phyloP scores from a whole-genome alignment of 2,329 filamentous ascomycete species.

The Pseudodiploospora longispora region DNA sequence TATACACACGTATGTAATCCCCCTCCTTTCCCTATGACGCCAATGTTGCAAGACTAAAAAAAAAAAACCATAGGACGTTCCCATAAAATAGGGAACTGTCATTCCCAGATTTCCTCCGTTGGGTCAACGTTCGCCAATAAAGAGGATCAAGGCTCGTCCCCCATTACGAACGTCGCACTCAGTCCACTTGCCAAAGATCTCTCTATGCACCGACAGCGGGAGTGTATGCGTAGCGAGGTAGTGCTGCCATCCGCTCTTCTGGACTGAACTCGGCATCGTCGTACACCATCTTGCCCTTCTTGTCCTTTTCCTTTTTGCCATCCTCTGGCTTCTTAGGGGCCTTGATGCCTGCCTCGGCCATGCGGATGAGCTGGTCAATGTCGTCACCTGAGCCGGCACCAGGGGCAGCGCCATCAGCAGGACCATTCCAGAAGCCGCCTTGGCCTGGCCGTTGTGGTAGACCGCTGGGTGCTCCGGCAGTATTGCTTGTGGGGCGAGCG shows the following conservation, averaged over 20 bases:
- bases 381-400: constrained; percentile 41
- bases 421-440: constrained; percentile 21
- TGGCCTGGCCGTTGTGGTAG: constrained; percentile 37
- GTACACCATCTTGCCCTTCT: constrained; percentile 69
- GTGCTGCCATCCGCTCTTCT: constrained; percentile 79
- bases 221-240: constrained; percentile 65
- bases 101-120: too few species aligned
- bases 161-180: too few species aligned
- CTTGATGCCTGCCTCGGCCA: constrained; percentile 54
- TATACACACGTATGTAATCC: too few species aligned
- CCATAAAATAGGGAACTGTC: too few species aligned
- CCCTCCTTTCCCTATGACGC: too few species aligned
- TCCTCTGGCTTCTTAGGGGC: constrained; percentile 31
- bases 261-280: constrained; percentile 71
- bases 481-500: constrained; percentile 33
- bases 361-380: constrained; percentile 57
- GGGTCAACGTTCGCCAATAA: too few species aligned
- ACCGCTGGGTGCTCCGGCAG: constrained; percentile 27
- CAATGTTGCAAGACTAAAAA: too few species aligned
- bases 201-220: constrained; percentile 15
- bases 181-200: too few species aligned
- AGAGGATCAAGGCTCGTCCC: too few species aligned
- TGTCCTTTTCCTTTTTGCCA: constrained; percentile 58
- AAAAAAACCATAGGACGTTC: too few species aligned
- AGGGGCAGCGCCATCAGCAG: constrained; percentile 10